phyloP scores from a whole-genome alignment of 1,139 yeast species.

The Yamadazyma aaseri region DNA sequence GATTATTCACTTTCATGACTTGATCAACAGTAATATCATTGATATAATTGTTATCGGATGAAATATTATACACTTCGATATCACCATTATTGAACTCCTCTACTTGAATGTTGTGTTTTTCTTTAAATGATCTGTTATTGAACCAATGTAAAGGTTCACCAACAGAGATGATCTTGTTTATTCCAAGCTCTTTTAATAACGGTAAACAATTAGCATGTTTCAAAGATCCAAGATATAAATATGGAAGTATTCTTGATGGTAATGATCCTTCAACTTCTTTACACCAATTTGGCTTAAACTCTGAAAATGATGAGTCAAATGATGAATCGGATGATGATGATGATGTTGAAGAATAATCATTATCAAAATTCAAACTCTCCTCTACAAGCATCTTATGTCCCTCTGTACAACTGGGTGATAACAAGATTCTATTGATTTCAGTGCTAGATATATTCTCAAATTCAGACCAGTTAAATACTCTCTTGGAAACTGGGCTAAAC shows the following conservation, averaged over 20 bases:
- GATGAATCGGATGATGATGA: conserved; percentile 5
- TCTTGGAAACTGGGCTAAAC: conserved; percentile 45
- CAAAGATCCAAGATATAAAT: conserved; percentile 82
- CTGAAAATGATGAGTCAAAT: conserved; percentile 4
- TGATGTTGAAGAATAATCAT: conserved; percentile 6
- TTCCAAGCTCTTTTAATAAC: conserved; percentile 63
- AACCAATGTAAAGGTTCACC: conserved; percentile 81
- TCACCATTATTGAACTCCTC: conserved; percentile 30
- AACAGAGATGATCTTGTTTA: conserved; percentile 76
- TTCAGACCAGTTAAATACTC: conserved; percentile 18
- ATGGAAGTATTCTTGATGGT: conserved; percentile 76
- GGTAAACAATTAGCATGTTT: conserved; percentile 76
- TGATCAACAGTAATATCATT: conserved; percentile 20
- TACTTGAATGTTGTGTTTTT: conserved; percentile 23
- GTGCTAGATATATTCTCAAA: conserved; percentile 27
- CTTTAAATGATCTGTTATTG: conserved; percentile 29
- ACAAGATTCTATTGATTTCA: conserved; percentile 36
- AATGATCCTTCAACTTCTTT: conserved; percentile 56
- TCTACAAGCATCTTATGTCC: conserved; percentile 4
- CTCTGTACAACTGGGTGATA: conserved; percentile 18
- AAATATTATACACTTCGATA: conserved; percentile 31
- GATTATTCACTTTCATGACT: conserved; percentile 45
- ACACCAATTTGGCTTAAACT: conserved; percentile 31
- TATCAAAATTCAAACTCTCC: conserved; percentile 1
- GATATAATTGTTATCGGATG: conserved; percentile 15